Evolutionary conservation across 2,329 filamentous ascomycete species (phyloP).

Genomic region (Gliomastix tumulicola): DNA sequence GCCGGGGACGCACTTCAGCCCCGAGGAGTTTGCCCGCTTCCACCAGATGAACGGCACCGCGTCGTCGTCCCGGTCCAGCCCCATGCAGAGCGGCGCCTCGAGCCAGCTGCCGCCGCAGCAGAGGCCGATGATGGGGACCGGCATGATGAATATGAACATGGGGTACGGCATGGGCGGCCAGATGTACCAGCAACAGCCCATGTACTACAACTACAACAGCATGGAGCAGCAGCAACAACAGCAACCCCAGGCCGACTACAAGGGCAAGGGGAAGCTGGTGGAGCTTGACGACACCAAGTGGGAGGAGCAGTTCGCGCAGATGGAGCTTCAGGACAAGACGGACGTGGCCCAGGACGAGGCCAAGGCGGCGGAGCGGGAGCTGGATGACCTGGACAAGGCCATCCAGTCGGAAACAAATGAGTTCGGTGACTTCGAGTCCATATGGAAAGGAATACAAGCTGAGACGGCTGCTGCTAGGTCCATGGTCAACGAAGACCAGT

Average conservation of each 20-base stretch:
- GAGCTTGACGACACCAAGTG: slow-evolving; percentile 91
- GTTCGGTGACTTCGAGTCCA: slow-evolving; percentile 82
- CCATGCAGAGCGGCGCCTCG: slow-evolving; percentile 49
- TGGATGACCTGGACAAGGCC: slow-evolving; percentile 74
- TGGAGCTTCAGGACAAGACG: slow-evolving; percentile 62
- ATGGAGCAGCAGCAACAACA: slow-evolving; percentile 38
- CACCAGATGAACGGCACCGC: slow-evolving; percentile 62
- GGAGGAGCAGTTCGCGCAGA: slow-evolving; percentile 92
- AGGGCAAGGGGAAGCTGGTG: slow-evolving; percentile 88
- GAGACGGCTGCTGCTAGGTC: slow-evolving; percentile 64
- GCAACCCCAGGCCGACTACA: slow-evolving; percentile 45
- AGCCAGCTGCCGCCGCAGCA: slow-evolving; percentile 44
- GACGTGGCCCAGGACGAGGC: slow-evolving; percentile 54
- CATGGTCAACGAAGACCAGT: slow-evolving; percentile 59
- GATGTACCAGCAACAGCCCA: slow-evolving; percentile 48
- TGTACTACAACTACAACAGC: slow-evolving; percentile 31
- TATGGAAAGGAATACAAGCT: slow-evolving; percentile 78
- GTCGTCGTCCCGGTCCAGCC: slow-evolving; percentile 42
- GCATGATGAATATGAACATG: slow-evolving; percentile 45
- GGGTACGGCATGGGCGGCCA: slow-evolving; percentile 29
- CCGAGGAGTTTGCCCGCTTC: slow-evolving; percentile 84
- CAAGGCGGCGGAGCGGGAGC: slow-evolving; percentile 73
- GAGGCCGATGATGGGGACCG: slow-evolving; percentile 53
- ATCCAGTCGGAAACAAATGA: slow-evolving; percentile 66
- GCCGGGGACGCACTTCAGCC: slow-evolving; percentile 57